Percentiles rank a stretch among this genome's conserved stretches.
Conservation (phyloP, 2,329 filamentous ascomycete species). For the Dactylellina leptospora region DNA sequence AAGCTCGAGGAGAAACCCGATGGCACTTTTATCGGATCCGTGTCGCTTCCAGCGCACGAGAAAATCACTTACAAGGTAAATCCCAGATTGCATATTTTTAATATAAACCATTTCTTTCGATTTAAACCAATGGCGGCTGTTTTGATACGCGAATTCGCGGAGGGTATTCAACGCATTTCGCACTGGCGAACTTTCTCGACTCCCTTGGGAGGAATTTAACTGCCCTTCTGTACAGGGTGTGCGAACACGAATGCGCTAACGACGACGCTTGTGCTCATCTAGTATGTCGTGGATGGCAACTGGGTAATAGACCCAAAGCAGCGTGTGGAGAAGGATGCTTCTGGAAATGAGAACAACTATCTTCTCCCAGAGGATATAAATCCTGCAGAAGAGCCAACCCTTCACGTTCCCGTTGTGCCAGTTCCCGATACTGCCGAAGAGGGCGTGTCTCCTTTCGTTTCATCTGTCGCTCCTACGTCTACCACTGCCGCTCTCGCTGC, state of each 20-base stretch:
- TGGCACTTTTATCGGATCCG: constrained; percentile 72
- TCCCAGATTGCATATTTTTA: background rate
- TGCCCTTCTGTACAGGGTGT: background rate
- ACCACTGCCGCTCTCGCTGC: constrained; percentile 76
- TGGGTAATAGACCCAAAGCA: constrained; percentile 86
- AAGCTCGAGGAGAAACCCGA: constrained; percentile 79
- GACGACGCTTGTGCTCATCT: constrained; percentile 54
- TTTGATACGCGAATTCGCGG: constrained; percentile 13
- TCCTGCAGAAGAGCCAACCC: constrained; percentile 59
- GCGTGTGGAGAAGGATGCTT: constrained; percentile 81
- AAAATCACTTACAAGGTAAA: constrained; percentile 93
- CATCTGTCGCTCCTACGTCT: constrained; percentile 67
- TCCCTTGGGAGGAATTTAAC: background rate
- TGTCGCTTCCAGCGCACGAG: constrained; percentile 71
- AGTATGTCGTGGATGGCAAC: constrained; percentile 94
- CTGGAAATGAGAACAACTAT: constrained; percentile 92
- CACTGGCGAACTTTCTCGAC: background rate
- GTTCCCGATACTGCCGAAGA: constrained; percentile 36
- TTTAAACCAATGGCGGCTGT: background rate
- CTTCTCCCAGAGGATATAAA: constrained; percentile 76
- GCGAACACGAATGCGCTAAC: constrained; percentile 25
- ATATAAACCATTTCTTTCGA: background rate
- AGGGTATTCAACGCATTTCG: background rate
- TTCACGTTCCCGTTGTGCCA: constrained; percentile 62
- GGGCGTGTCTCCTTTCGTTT: constrained; percentile 29